Evolutionary conservation across 1,284 basidiomycete genomes (phyloP), one percentile per base, ranked within the genome.

Genomic region (Phylloboletellus chloephorus): DNA sequence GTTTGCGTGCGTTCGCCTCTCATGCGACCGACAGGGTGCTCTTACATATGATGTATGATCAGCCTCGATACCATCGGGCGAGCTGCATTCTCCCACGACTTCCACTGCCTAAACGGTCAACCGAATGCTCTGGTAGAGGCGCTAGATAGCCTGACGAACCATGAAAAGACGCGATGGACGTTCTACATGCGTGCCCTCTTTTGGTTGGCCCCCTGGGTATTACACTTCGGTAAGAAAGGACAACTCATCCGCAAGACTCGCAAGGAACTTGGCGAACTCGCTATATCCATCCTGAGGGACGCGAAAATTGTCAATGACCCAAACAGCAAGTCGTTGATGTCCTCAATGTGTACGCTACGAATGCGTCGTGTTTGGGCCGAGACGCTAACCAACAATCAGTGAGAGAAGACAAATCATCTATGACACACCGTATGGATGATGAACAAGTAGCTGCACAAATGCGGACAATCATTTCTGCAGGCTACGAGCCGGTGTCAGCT

Each of bases 151-250:
- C 61, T 79, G 22, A 79, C 76, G 12, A 79, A 79, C 53, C 73
- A 71, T 28, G 68, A 77, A 51, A 69, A 75, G 52, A 74, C 67
- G 24, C 53, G 56, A n/a, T 69, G 72, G 32, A 76, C 78, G 2
- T 79, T 79, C 50, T 79, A 78, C 50, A 79, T 78, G 67, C 72
- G 74, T 29, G 76, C 77, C 26, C 58, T 79, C 19, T 78, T 79
- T 46, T 79, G 74, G 74, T 55, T 74, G 10, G 70, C 74, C 19
- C 78, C 78, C 3, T 65, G 69, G 29, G 68, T 79, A 34, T 52
- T 79, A 11, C 66, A 65, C 22, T 67, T 78, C 11, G 76, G 77
- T 8, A 67, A 71, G 57, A 79, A 78, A 51, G 77, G 76, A 4
- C 59, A 68, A 38, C 73, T 77, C 68, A 76, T 79, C 38, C 65